phyloP scores from a whole-genome alignment of 1,284 basidiomycete genomes.

The Coniophora puteana region DNA sequence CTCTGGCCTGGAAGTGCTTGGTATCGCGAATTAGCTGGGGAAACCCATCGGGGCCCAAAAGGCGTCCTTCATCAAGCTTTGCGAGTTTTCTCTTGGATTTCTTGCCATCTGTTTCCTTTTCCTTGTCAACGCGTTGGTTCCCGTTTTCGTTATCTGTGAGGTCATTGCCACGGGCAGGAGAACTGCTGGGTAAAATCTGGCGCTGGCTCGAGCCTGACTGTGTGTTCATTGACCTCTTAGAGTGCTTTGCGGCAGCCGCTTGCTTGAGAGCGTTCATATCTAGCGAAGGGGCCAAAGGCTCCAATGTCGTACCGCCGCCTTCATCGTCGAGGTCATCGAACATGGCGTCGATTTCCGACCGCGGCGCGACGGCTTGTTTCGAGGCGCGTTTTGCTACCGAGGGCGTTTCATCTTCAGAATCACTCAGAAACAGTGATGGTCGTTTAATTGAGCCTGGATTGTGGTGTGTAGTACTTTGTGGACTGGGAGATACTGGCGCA shows the following conservation, averaged over 20 bases:
- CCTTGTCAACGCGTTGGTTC: slow-evolving; percentile 18
- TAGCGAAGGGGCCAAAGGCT: slow-evolving; percentile 42
- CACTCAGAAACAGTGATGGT: slow-evolving; percentile 48
- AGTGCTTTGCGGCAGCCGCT: slow-evolving; percentile 47
- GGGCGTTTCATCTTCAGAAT: slow-evolving; percentile 44
- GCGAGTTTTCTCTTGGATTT: slow-evolving; percentile 51
- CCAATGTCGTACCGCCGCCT: slow-evolving; percentile 29
- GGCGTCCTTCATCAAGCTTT: slow-evolving; percentile 67
- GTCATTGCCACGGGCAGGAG: slow-evolving; percentile 27
- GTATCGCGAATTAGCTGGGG: slow-evolving; percentile 71
- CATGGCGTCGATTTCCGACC: slow-evolving; percentile 54
- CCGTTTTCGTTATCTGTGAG: slow-evolving; percentile 22
- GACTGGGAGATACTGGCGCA: slow-evolving; percentile 25
- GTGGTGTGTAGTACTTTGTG: slow-evolving; percentile 3
- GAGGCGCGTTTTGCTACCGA: slow-evolving; percentile 24
- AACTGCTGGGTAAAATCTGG: slow-evolving; percentile 44
- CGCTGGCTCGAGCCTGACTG: slow-evolving; percentile 30
- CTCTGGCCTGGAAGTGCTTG: slow-evolving; percentile 73
- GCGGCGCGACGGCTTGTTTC: slow-evolving; percentile 13
- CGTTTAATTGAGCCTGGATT: slow-evolving; percentile 23
- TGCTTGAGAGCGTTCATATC: slow-evolving; percentile 48
- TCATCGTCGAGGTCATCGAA: slow-evolving; percentile 56
- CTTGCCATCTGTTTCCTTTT: slow-evolving; percentile 32
- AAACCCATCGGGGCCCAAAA: slow-evolving; percentile 74
- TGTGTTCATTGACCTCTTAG: slow-evolving; percentile 19